Percentiles rank a stretch among this genome's conserved stretches.
Evolutionary conservation across 2,329 filamentous ascomycete species (phyloP).

Genomic region (Ilyonectria robusta): DNA sequence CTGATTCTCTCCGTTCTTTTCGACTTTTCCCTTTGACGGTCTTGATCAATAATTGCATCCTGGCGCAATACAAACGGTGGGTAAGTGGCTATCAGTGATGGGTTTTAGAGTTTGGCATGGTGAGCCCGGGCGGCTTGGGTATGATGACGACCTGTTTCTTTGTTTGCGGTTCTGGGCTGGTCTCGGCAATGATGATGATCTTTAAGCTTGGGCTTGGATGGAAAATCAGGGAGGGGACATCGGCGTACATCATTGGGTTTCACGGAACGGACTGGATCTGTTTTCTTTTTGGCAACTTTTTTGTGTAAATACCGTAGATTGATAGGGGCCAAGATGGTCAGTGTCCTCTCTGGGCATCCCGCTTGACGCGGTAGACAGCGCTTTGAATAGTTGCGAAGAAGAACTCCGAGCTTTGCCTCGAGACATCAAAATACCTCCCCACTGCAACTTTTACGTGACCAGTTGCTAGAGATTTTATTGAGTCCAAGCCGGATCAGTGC

Average conservation of each 20-base stretch:
- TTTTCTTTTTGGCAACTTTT: constrained; percentile 25
- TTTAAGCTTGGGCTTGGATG: constrained; percentile 36
- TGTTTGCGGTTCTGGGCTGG: constrained; percentile 28
- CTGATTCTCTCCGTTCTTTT: constrained; percentile 16
- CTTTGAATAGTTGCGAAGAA: constrained; percentile 21
- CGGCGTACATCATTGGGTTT: constrained; percentile 34
- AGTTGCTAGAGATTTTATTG: not conserved
- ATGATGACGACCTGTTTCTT: constrained; percentile 32
- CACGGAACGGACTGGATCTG: constrained; percentile 39
- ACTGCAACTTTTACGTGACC: not conserved
- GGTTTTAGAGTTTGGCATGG: constrained; percentile 18
- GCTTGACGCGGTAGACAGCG: constrained; percentile 31
- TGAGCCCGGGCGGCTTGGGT: constrained; percentile 28
- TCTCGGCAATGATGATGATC: constrained; percentile 30
- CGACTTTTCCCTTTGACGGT: constrained; percentile 27
- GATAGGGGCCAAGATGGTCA: constrained; percentile 20
- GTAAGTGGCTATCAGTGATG: constrained; percentile 27
- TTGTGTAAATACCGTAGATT: constrained; percentile 31
- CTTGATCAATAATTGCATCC: constrained; percentile 30
- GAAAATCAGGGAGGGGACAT: constrained; percentile 24
- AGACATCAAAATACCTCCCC: not conserved
- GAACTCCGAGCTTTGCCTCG: constrained; percentile 7
- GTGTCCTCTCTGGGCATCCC: constrained; percentile 19
- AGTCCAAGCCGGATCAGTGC: not conserved
- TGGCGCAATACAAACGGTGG: constrained; percentile 36